A percentile compares a stretch with the other conserved stretches of the same genome.
Evolutionary conservation across 352 stramenopile genomes (phyloP).

Genomic region (Achlya hypogyna): DNA sequence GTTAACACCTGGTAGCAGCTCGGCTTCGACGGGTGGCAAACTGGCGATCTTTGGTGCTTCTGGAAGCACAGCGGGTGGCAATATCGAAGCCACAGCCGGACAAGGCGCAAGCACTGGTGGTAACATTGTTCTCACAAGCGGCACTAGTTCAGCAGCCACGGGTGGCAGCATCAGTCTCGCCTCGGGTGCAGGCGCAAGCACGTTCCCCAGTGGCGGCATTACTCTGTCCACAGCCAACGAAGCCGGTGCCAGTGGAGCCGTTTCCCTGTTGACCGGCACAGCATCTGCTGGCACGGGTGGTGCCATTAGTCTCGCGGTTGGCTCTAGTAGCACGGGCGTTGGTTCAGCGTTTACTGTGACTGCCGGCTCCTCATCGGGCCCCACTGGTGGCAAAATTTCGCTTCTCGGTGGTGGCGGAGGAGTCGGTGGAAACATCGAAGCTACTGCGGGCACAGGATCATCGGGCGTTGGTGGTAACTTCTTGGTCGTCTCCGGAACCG

Average conservation of each 20-base stretch:
- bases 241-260: slow-evolving; percentile 19
- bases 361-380: slow-evolving; percentile 51
- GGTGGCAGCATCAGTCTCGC: slow-evolving; percentile 41
- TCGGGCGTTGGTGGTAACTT: slow-evolving; percentile 47
- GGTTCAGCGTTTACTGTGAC: slow-evolving; percentile 49
- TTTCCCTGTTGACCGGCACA: slow-evolving; percentile 36
- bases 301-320: slow-evolving; percentile 43
- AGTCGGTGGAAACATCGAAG: slow-evolving; percentile 68
- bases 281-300: slow-evolving; percentile 53
- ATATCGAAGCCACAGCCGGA: slow-evolving; percentile 14
- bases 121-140: slow-evolving; percentile 8
- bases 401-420: slow-evolving; percentile 44
- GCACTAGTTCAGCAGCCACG: slow-evolving; percentile 26
- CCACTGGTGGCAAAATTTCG: slow-evolving; percentile 38
- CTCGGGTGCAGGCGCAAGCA: slow-evolving; percentile 41
- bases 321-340: slow-evolving; percentile 41
- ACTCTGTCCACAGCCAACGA: slow-evolving; percentile 27
- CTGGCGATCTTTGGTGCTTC: background rate
- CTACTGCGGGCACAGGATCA: slow-evolving; percentile 51
- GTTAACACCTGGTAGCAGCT: slow-evolving; percentile 40
- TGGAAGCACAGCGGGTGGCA: background rate
- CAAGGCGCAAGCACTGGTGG: slow-evolving; percentile 2
- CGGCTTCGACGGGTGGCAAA: slow-evolving; percentile 24
- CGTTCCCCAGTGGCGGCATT: slow-evolving; percentile 42
- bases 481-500: slow-evolving; percentile 36